Base-by-base conservation (phyloP, 2,329 filamentous ascomycete species). In the Diplodia corticola region DNA sequence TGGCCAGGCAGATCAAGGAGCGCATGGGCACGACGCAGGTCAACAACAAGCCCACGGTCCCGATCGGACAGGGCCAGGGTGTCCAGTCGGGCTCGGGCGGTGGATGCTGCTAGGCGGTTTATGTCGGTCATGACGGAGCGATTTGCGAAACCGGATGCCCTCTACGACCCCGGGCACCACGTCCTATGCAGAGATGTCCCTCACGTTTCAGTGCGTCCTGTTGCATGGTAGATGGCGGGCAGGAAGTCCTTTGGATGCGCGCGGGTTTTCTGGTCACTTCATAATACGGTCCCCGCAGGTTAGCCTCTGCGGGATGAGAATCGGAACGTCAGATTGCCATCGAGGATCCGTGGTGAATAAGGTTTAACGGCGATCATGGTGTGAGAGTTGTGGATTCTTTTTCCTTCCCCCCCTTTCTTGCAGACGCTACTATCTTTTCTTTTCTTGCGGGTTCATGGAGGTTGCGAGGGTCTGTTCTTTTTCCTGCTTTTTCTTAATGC, bases 1-100 rank as follows among this genome's bases (percentile, higher is more conserved):
- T 99, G 95, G 95, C 95, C 74, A 91, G 95, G 81, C 95, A 99
- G 83, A 99, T 99, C 85, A 99, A 99, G 88, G 94, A 98, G 85
- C 91, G 95, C 77, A 99, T 99, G 94, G 95, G 95, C 76, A 97
- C 92, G 73, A 95, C 94, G 70, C 90, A 91, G 71, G 93, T 93
- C 84, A 98, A 98, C 88, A 96, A 94, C 84, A 99, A 98, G 86
- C 94, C 94, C 71, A 96, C 92, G 74, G 93, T 99, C 74, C 93
- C 97, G 79, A 95, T 99, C 75, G 92, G 93, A 68, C 91, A 93
- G 78, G 95, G 95, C 77, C 93, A 96, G 81, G 93, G 93, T 74
- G 94, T 99, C 72, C 91, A 96, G 80, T 91, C 89, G 75, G 90
- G 90, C 73, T 91, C 91, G 74, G 91, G 87, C 78, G 89, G 91